A percentile compares a stretch with the other conserved stretches of the same genome.
phyloP scores from a whole-genome alignment of 768 basidiomycete species.

The Hydnomerulius pinastri region DNA sequence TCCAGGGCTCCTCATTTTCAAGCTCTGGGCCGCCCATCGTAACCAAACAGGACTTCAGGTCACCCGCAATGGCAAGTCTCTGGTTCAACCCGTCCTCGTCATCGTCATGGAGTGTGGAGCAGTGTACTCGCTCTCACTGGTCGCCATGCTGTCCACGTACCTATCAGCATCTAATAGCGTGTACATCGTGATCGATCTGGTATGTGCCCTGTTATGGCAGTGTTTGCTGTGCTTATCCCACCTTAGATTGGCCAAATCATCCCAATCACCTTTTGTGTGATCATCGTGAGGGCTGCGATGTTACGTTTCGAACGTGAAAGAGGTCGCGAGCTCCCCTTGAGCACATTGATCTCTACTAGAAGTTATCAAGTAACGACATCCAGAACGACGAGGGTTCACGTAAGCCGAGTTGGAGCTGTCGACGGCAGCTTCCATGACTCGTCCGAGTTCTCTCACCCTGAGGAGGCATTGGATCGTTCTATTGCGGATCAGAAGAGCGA shows the following conservation, averaged over 20 bases:
- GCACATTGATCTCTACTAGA: neutral
- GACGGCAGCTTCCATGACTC: neutral
- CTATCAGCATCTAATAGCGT: neutral
- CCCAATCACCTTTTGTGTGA: neutral
- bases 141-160: neutral
- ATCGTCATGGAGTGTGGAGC: conserved; percentile 1
- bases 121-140: neutral
- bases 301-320: neutral
- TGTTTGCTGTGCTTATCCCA: neutral
- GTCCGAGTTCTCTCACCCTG: neutral
- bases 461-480: neutral
- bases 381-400: neutral
- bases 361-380: neutral
- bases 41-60: neutral
- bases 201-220: neutral
- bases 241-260: conserved; percentile 6
- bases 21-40: neutral
- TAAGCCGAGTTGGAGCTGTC: neutral
- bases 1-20: neutral
- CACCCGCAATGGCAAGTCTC: neutral
- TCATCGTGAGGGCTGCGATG: neutral
- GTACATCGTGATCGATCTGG: conserved; percentile 3
- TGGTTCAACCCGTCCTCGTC: neutral
- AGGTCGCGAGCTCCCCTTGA: neutral
- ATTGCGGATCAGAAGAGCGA: neutral